phyloP scores from a whole-genome alignment of 352 stramenopile genomes.

The Globisporangium nagaii region DNA sequence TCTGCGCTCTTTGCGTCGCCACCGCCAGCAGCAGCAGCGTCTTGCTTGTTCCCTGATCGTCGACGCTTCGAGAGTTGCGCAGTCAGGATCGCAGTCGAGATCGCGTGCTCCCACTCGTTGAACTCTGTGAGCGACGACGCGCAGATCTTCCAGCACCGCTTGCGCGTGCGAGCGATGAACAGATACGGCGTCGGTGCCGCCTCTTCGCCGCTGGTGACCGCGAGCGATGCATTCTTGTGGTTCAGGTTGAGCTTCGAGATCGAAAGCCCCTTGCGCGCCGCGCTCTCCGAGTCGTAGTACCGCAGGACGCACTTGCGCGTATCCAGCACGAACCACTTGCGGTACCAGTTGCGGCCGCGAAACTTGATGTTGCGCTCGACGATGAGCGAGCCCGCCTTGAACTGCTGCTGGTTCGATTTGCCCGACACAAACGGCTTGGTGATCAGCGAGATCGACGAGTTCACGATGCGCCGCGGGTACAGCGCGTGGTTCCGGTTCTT shows the following conservation, averaged over 20 bases:
- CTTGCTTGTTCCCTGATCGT: slow-evolving; percentile 21
- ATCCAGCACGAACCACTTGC: slow-evolving; percentile 79
- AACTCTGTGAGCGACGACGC: slow-evolving; percentile 43
- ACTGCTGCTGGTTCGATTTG: slow-evolving; percentile 14
- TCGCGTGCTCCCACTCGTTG: slow-evolving; percentile 71
- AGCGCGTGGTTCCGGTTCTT: slow-evolving; percentile 50
- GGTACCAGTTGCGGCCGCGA: slow-evolving; percentile 66
- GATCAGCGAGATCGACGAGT: slow-evolving; percentile 69
- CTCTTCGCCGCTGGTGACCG: slow-evolving; percentile 60
- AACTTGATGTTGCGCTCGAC: slow-evolving; percentile 72
- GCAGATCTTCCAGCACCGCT: slow-evolving; percentile 71
- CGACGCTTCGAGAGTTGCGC: slow-evolving; percentile 41
- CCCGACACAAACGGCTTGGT: slow-evolving; percentile 55
- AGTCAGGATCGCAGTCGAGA: slow-evolving; percentile 60
- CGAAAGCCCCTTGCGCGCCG: slow-evolving; percentile 46
- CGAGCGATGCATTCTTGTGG: slow-evolving; percentile 55
- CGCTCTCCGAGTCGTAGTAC: slow-evolving; percentile 70
- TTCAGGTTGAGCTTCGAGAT: slow-evolving; percentile 59
- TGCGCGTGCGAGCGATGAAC: slow-evolving; percentile 60
- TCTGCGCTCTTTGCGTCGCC: background rate
- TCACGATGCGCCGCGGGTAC: slow-evolving; percentile 60
- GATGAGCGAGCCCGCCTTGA: slow-evolving; percentile 56
- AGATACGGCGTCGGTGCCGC: slow-evolving; percentile 58
- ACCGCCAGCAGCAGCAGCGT: slow-evolving; percentile 8
- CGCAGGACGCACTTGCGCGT: slow-evolving; percentile 50